Base-by-base conservation (phyloP, 176 grass and related monocot genomes). In the Avena eriantha region DNA sequence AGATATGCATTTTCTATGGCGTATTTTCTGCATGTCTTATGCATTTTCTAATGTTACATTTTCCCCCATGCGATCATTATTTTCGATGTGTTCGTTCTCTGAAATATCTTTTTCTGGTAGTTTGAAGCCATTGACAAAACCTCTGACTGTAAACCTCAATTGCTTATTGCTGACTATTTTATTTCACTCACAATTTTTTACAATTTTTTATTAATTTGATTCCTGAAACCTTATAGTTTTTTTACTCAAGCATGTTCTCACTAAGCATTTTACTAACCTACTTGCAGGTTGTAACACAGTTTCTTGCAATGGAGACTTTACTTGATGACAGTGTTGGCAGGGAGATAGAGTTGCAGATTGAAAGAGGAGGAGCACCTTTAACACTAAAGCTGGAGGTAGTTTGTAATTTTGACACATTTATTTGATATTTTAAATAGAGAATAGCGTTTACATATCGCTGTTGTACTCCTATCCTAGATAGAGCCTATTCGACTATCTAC, bases 211-310 rank as follows among this genome's bases (percentile, higher is more conserved):
- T 53, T 26, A n/a, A 57, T 86, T 77, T 29, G 4, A 81, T 47
- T 68, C 80, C 15, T 54, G 19, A 64, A 73, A 72, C 7, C 53
- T 41, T 7, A 48, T 31, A 55, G 51, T 15, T 74, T 72, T 87
- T 65, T 77, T 11, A 65, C 43, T 49, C 26, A 23, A 78, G 46
- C 82, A 82, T 72, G 24, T 34, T 53, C 5, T 33, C 23, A 22
- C 46, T 82, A 61, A 76, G 81, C 69, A 68, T 39, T 54, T 86
- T 61, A 35, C 33, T 70, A 46, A 63, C 76, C 74, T 77, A 83
- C 72, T 51, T 87, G 82, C 90, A 99, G 97, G 97, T 99, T 89
- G 81, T 99, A 76, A 99, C 97, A 16, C 97, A 99, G 81, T 99
- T 99, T 90, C 94, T 99, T 67, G 87, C 57, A 85, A 64, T 99